Evolutionary conservation across 139 green algal genomes (phyloP).

Genomic region (Chlorella sp.): DNA sequence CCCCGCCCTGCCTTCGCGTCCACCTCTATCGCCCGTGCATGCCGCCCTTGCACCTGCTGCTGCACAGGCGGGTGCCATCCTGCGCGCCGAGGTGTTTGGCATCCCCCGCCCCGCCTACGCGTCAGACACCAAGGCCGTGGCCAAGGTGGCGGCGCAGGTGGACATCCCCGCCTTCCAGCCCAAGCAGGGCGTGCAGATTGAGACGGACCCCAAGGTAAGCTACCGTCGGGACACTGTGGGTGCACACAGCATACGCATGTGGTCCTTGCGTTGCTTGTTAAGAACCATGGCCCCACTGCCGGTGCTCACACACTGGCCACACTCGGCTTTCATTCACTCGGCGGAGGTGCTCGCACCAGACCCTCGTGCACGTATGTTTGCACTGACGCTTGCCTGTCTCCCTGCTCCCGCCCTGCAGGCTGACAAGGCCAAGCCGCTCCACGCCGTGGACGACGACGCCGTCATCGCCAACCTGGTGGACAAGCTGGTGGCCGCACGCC

Average conservation of each 20-base stretch:
- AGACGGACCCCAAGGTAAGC: slow-evolving; percentile 93
- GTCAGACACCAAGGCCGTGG: slow-evolving; percentile 38
- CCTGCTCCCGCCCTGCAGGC: too few relatives aligned
- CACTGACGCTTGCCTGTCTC: too few relatives aligned
- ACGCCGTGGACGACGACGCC: slow-evolving; percentile 52
- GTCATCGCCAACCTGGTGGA: slow-evolving; percentile 61
- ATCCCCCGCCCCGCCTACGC: slow-evolving; percentile 73
- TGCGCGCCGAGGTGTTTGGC: slow-evolving; percentile 83
- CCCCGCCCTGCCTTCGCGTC: slow-evolving; percentile 57
- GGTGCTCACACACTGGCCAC: too few relatives aligned
- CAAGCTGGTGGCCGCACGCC: slow-evolving; percentile 32
- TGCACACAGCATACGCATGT: too few relatives aligned
- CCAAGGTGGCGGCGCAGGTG: slow-evolving; percentile 47
- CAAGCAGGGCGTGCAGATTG: slow-evolving; percentile 87
- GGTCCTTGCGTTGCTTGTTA: too few relatives aligned
- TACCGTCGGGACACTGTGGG: too few relatives aligned
- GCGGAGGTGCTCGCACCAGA: too few relatives aligned
- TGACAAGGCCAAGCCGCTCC: slow-evolving; percentile 11
- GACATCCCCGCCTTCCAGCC: slow-evolving; percentile 75
- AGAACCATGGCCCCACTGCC: too few relatives aligned
- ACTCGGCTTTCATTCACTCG: too few relatives aligned
- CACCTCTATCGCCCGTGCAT: too few relatives aligned
- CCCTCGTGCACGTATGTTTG: too few relatives aligned
- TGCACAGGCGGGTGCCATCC: slow-evolving; percentile 66
- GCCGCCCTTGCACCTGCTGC: not conserved